These are phyloP conservation scores for Globisporangium recalcitrans DNA, from an alignment of 352 stramenopile species.

Conservation along the genomic window DNA sequence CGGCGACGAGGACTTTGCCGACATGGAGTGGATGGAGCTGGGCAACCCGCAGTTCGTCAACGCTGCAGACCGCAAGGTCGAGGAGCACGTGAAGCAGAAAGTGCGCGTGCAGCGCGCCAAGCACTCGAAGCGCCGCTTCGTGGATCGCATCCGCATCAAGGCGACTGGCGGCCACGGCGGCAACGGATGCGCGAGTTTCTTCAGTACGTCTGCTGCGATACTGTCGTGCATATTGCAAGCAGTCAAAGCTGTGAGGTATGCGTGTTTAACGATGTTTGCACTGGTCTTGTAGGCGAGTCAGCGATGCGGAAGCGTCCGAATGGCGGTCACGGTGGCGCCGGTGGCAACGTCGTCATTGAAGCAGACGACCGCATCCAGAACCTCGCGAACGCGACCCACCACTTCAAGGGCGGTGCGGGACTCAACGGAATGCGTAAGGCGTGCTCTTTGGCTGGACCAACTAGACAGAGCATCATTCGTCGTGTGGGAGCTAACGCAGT, in stretches of 20 bases:
- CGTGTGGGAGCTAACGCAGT: not conserved
- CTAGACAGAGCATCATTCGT: not conserved
- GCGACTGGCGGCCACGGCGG: conserved; percentile 84
- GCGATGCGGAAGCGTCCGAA: conserved; percentile 76
- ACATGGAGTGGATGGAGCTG: conserved; percentile 13
- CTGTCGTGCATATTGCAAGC: not conserved
- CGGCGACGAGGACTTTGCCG: conserved; percentile 14
- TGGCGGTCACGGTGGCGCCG: conserved; percentile 78
- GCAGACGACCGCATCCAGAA: conserved; percentile 77
- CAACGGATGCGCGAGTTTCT: conserved; percentile 86
- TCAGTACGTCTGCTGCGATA: conserved; percentile 32
- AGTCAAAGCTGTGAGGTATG: not conserved
- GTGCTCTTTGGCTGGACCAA: not conserved
- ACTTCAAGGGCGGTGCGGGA: conserved; percentile 74
- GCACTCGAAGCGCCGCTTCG: conserved; percentile 87
- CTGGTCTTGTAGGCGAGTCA: conserved; percentile 29
- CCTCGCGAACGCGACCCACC: conserved; percentile 76
- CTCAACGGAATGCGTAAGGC: conserved; percentile 81
- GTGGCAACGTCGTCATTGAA: conserved; percentile 74
- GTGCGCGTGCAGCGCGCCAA: conserved; percentile 75
- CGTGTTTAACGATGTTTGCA: not conserved
- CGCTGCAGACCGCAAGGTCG: conserved; percentile 35
- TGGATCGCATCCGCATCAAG: conserved; percentile 87
- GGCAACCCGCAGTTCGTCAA: conserved; percentile 17
- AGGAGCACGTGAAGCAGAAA: conserved; percentile 87